A percentile compares a stretch with the other conserved stretches of the same genome.
These are phyloP conservation scores for Globisporangium cylindrosporum DNA, from an alignment of 352 stramenopile genomes.

Conservation along the genomic window DNA sequence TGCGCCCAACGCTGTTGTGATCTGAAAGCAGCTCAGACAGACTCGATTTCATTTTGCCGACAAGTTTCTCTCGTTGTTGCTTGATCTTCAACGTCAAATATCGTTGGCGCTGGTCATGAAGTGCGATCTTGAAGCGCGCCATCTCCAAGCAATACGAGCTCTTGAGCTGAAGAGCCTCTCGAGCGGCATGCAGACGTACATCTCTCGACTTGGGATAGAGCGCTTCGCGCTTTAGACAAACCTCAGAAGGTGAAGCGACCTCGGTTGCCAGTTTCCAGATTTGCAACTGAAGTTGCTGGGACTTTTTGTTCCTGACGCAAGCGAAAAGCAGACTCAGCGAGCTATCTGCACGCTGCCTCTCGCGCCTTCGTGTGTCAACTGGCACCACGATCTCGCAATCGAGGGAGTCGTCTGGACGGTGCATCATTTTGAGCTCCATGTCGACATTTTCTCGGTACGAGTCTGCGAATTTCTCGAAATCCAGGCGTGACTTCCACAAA, in stretches of 20 bases:
- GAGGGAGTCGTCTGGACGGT: not conserved
- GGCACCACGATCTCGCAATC: conserved; percentile 3
- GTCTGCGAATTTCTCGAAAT: conserved; percentile 15
- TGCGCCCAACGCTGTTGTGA: not conserved
- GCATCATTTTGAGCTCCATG: conserved; percentile 6
- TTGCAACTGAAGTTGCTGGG: conserved; percentile 2
- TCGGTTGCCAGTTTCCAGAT: conserved; percentile 9
- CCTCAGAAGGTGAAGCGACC: not conserved
- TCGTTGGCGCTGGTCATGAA: not conserved
- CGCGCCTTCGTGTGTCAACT: not conserved
- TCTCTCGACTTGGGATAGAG: not conserved
- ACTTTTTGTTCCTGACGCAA: not conserved
- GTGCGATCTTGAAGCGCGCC: not conserved
- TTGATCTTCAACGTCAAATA: not conserved
- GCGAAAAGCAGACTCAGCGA: not conserved
- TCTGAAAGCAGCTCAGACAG: conserved; percentile 3
- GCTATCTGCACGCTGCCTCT: not conserved
- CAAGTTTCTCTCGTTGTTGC: not conserved
- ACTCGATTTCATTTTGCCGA: not conserved
- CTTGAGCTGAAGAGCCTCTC: not conserved
- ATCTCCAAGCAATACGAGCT: conserved; percentile 3
- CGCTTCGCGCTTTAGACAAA: not conserved
- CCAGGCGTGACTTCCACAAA: conserved; percentile 14
- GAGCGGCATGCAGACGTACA: not conserved
- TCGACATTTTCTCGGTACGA: conserved; percentile 16